Base-by-base conservation (phyloP, 2,329 filamentous ascomycete species). In the Fusarium fracticaudum region DNA sequence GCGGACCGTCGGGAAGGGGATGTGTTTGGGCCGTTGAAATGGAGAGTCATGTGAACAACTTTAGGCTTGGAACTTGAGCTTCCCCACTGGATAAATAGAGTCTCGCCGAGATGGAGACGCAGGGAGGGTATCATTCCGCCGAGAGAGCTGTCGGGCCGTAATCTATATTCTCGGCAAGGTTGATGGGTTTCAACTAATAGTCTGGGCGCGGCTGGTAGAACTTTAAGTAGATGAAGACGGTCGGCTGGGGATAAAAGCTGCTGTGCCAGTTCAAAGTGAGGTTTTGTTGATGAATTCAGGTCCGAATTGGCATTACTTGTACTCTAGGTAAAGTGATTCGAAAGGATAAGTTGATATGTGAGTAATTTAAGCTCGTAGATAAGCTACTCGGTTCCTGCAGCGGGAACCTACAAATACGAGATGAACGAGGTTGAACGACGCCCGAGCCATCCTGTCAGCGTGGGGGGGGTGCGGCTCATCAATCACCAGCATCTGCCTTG, bases 341-440 rank as follows among this genome's bases (percentile, higher is more conserved):
- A 20, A 22, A 26, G n/a, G 9, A 29, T 5, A 26, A 15, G 13
- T 40, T 54, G 51, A 54, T 13, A n/a, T 54, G 20, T 29, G 20
- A 29, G 24, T 40, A n/a, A 40, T 18, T 54, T 54, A 54, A 41
- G 24, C 51, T 55, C 35, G 8, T 17, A 24, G 15, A 59, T 59
- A n/a, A 59, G 24, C 55, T 59, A n/a, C 3, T n/a, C 13, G 35
- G 55, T 59, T 50, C 31, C 55, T 59, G 55, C 41, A 50, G 41
- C 51, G 41, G 20, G 29, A n/a, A 14, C 18, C 31, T 29, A 24
- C 31, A 37, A 13, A 59, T 17, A 50, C 15, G 20, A 14, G 41
- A 59, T 50, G 41, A 48, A 48, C 45, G 45, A 48, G 45, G 14
- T 6, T 18, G 44, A 35, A 47, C 17, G n/a, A 37, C n/a, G 31